Evolutionary conservation across 2,329 filamentous ascomycete species (phyloP).

Genomic region (Huntiella moniliformis): DNA sequence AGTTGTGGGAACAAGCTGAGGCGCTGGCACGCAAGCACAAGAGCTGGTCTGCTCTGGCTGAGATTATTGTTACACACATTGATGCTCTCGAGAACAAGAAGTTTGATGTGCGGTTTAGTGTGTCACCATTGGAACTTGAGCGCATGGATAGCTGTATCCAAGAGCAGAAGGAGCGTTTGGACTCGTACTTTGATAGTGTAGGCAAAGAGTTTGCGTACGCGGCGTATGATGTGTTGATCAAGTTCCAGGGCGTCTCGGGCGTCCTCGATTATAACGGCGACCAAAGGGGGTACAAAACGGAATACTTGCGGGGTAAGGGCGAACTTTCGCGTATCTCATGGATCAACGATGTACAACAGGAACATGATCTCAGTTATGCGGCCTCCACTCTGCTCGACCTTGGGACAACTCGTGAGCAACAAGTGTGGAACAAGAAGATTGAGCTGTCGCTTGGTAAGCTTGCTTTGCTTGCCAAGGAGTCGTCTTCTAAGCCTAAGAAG

Average conservation of each 20-base stretch:
- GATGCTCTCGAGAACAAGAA: slow-evolving; percentile 19
- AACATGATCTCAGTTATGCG: slow-evolving; percentile 57
- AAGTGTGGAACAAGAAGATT: slow-evolving; percentile 85
- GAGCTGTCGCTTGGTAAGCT: slow-evolving; percentile 82
- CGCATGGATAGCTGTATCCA: slow-evolving; percentile 20
- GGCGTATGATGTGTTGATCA: slow-evolving; percentile 62
- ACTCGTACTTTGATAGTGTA: slow-evolving; percentile 41
- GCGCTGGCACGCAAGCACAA: slow-evolving; percentile 38
- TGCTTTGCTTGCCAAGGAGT: slow-evolving; percentile 45
- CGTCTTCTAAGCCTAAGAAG: slow-evolving; percentile 15
- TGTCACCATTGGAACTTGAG: slow-evolving; percentile 17
- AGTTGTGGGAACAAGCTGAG: slow-evolving; percentile 39
- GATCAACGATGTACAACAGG: slow-evolving; percentile 78
- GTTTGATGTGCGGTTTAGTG: slow-evolving; percentile 14
- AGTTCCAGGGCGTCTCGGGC: slow-evolving; percentile 42
- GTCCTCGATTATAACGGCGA: slow-evolving; percentile 56
- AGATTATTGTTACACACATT: slow-evolving; percentile 36
- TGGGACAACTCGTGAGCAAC: slow-evolving; percentile 52
- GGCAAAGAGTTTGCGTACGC: slow-evolving; percentile 51
- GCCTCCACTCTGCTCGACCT: slow-evolving; percentile 51
- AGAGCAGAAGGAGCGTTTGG: slow-evolving; percentile 27
- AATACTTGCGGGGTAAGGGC: slow-evolving; percentile 54
- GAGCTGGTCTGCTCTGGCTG: slow-evolving; percentile 34
- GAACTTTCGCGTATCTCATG: slow-evolving; percentile 65
- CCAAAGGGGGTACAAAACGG: slow-evolving; percentile 50